A percentile compares a stretch with the other conserved stretches of the same genome.
Evolutionary conservation across 2,329 filamentous ascomycete species (phyloP).

Genomic region (Ophiostoma ulmi): DNA sequence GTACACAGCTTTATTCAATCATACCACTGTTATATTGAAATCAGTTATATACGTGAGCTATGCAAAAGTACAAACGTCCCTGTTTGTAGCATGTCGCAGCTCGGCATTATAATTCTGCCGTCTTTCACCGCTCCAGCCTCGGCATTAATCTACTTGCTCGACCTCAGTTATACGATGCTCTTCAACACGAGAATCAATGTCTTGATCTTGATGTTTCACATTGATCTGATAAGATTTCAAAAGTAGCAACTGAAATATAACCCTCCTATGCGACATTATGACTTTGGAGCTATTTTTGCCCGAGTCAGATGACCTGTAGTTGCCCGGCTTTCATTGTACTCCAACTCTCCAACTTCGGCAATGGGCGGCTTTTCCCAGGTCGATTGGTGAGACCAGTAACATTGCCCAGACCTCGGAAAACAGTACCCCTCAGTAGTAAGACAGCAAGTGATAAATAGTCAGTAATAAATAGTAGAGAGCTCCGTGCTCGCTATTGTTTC

Average conservation of each 20-base stretch:
- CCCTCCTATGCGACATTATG: neutral
- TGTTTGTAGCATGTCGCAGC: neutral
- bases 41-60: neutral
- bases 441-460: neutral
- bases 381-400: neutral
- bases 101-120: slow-evolving; percentile 4
- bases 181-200: neutral
- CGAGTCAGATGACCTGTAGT: neutral
- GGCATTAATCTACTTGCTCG: neutral
- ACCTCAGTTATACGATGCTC: neutral
- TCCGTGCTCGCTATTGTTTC: neutral
- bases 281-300: neutral
- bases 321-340: neutral
- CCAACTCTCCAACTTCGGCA: slow-evolving; percentile 21
- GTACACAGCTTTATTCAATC: slow-evolving; percentile 3
- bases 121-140: neutral
- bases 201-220: neutral
- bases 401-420: slow-evolving; percentile 18
- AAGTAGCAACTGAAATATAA: neutral
- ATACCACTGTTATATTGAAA: neutral
- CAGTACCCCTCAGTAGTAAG: slow-evolving; percentile 16
- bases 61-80: neutral
- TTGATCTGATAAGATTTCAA: neutral
- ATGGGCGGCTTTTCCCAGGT: slow-evolving; percentile 19
- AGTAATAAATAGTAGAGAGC: neutral